phyloP scores from a whole-genome alignment of 148 eudicot genomes.

The Rhododendron ovatum region DNA sequence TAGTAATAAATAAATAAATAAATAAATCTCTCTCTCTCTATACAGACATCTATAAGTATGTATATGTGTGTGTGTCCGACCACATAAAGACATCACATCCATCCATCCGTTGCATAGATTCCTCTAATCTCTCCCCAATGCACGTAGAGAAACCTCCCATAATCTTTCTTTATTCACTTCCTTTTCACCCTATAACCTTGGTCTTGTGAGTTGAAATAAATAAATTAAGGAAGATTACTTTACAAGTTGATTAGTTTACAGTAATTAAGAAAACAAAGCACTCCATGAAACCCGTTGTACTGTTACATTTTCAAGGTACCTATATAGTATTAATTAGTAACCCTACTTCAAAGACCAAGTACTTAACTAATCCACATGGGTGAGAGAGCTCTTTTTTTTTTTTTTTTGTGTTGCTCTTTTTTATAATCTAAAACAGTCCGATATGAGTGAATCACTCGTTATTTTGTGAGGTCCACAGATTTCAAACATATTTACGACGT shows the following conservation, averaged over 20 bases:
- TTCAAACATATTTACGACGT: background rate
- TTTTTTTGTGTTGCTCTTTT: background rate
- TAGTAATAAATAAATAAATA: background rate
- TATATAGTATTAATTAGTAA: constrained; percentile 12
- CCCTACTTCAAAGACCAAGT: background rate
- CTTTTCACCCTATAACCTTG: background rate
- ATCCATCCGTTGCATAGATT: constrained; percentile 29
- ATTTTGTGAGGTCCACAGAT: background rate
- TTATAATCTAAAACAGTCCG: background rate
- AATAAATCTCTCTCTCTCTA: no score
- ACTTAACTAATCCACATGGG: background rate
- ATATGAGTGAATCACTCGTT: background rate
- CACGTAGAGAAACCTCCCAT: background rate
- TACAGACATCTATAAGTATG: background rate
- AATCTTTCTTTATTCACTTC: background rate
- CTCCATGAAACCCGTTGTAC: constrained; percentile 35
- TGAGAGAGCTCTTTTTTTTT: background rate
- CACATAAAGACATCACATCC: constrained; percentile 36
- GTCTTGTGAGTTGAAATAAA: constrained; percentile 7
- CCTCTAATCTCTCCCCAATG: constrained; percentile 20
- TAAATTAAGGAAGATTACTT: background rate
- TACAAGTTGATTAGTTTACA: constrained; percentile 1
- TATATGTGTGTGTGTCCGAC: constrained; percentile 21
- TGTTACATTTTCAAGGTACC: constrained; percentile 30
- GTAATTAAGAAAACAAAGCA: background rate